Evolutionary conservation across 169 alveolate genomes (phyloP).

Genomic region (Eimeria praecox): DNA sequence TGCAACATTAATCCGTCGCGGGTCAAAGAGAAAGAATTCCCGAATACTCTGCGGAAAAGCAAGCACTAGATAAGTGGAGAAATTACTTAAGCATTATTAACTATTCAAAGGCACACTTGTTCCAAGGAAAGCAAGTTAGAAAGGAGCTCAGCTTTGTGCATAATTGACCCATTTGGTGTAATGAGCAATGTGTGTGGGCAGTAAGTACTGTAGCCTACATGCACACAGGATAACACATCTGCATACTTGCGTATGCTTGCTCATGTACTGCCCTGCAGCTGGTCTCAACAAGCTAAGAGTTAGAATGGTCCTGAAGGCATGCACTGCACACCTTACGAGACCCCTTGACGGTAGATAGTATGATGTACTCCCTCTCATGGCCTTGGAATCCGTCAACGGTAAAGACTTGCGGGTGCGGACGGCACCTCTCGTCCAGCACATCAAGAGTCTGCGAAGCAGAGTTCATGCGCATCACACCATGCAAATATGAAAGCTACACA

Average conservation of each 20-base stretch:
- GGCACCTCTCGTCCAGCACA: conserved; percentile 75
- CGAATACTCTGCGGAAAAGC: conserved; percentile 8
- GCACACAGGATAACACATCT: neutral
- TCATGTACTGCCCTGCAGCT: neutral
- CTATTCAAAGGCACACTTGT: neutral
- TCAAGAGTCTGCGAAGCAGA: conserved; percentile 34
- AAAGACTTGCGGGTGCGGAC: conserved; percentile 76
- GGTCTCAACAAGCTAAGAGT: neutral
- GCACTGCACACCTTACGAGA: conserved; percentile 16
- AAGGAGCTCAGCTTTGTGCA: neutral
- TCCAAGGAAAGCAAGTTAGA: neutral
- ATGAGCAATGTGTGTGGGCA: neutral
- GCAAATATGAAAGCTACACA: neutral
- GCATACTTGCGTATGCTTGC: neutral
- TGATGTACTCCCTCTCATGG: conserved; percentile 67
- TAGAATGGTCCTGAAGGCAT: neutral
- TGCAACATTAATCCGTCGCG: conserved; percentile 73
- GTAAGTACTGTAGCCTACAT: neutral
- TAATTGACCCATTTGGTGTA: neutral
- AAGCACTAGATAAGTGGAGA: neutral
- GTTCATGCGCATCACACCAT: neutral
- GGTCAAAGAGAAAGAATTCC: conserved; percentile 56
- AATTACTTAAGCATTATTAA: neutral
- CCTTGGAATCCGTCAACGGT: conserved; percentile 72
- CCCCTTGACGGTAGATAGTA: conserved; percentile 56